Evolutionary conservation across 805 yeast genomes (phyloP), one percentile per base, ranked within the genome.

Genomic region (Candida quercuum): DNA sequence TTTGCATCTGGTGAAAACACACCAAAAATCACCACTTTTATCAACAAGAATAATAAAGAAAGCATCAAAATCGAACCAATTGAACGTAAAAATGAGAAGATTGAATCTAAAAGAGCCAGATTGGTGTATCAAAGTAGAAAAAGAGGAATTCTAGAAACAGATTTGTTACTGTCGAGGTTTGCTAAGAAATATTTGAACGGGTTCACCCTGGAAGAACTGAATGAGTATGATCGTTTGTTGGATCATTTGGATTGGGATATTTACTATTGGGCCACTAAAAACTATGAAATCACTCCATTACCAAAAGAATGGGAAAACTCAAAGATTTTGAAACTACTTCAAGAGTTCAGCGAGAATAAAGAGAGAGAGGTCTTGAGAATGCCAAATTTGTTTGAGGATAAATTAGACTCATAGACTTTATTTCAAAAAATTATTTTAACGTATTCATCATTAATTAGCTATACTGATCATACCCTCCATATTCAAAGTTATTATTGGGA

Each of bases 201-300:
- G 0, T 72, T 93, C 68, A 67, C 72, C 11, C 60, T 65, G 42
- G 81, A 70, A 38, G 83, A 87, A 61, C 66, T 93, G 37, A 82
- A 78, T 33, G 98, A 93, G 60, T 93, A 86, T 60, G 97, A 91
- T 55, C 57, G 70, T 40, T 63, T 93, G 40, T 70, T 93, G 56
- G 95, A 93, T 60, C 95, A 91, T 61, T 76, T 91, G n/a, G 99
- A 93, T 61, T 93, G 99, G 99, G 99, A 93, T 61, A 89, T 93
- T 43, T 93, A 86, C 61, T 93, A 93, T 66, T 91, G 99, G 99
- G 95, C 95, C 19, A 87, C 97, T 3, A 76, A 75, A 47, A 86
- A 89, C 59, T 85, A 65, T 52, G 78, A 76, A 25, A 78, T 85
- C 15, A 85, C 89, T 33, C 95, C 95, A 12, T 69, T 91, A 46